Evolutionary conservation across 495 filamentous ascomycete genomes (phyloP).

Genomic region (Lindgomyces ingoldianus): DNA sequence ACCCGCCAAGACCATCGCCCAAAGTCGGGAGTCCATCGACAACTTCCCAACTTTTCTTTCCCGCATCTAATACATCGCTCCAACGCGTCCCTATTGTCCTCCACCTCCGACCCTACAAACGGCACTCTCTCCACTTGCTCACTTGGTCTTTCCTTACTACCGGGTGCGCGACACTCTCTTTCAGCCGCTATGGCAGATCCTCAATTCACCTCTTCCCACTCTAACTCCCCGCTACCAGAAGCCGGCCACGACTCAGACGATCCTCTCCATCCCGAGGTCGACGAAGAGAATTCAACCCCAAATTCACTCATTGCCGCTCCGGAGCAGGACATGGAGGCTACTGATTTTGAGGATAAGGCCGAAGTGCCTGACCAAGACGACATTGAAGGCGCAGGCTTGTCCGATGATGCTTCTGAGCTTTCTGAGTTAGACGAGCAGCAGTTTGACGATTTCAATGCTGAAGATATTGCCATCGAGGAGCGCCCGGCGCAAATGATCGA

Average conservation of each 20-base stretch:
- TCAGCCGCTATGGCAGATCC: conserved; percentile 31
- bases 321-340: conserved; percentile 45
- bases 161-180: not conserved
- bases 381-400: conserved; percentile 59
- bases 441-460: conserved; percentile 88
- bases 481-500: conserved; percentile 78
- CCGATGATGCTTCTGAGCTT: conserved; percentile 43
- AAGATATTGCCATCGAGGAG: conserved; percentile 73
- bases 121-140: not conserved
- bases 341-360: conserved; percentile 45
- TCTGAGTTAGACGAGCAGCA: conserved; percentile 95
- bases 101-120: not conserved
- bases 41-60: not conserved
- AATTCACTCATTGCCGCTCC: conserved; percentile 45
- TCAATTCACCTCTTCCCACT: conserved; percentile 17
- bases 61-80: not conserved
- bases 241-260: conserved; percentile 50
- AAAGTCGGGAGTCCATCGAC: too few relatives aligned
- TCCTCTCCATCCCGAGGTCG: conserved; percentile 45
- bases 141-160: not conserved
- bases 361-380: conserved; percentile 69
- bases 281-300: conserved; percentile 50
- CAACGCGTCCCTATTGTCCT: not conserved
- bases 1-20: not conserved
- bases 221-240: conserved; percentile 42